These are phyloP conservation scores for Aquilaria malaccensis DNA, from an alignment of 345 rosid genomes.

Conservation along the genomic window DNA sequence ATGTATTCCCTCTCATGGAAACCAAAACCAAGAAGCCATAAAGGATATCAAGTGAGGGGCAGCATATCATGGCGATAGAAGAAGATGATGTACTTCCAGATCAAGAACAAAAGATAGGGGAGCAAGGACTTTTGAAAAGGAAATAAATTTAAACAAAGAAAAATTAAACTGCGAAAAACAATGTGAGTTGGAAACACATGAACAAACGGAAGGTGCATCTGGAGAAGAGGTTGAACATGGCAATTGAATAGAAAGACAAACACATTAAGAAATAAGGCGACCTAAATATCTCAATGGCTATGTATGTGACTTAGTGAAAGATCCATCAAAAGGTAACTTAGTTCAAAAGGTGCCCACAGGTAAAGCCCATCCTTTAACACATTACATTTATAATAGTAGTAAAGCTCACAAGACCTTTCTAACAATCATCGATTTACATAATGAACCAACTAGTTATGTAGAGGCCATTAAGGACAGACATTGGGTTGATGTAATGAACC, in stretches of 20 bases:
- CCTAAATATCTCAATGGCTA: too few species aligned
- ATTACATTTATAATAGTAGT: too few species aligned
- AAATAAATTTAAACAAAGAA: neutral
- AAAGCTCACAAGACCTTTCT: too few species aligned
- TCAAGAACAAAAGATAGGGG: neutral
- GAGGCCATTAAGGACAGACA: neutral
- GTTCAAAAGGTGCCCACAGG: neutral
- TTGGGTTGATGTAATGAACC: neutral
- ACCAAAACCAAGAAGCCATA: neutral
- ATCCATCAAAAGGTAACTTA: too few species aligned
- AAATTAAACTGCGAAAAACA: neutral
- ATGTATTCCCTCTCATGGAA: neutral
- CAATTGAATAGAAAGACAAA: too few species aligned
- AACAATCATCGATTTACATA: too few species aligned
- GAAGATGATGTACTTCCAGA: too few species aligned
- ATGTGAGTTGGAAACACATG: neutral
- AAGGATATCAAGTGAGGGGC: neutral
- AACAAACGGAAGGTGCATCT: too few species aligned
- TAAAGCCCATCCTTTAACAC: neutral
- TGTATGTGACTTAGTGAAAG: too few species aligned
- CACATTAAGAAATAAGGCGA: too few species aligned
- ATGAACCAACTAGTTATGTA: neutral
- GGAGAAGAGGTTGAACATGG: too few species aligned
- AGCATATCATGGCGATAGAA: too few species aligned
- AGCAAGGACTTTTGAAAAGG: neutral